phyloP scores from a whole-genome alignment of 1,284 basidiomycete species.

The Trichosporon coremiiforme region DNA sequence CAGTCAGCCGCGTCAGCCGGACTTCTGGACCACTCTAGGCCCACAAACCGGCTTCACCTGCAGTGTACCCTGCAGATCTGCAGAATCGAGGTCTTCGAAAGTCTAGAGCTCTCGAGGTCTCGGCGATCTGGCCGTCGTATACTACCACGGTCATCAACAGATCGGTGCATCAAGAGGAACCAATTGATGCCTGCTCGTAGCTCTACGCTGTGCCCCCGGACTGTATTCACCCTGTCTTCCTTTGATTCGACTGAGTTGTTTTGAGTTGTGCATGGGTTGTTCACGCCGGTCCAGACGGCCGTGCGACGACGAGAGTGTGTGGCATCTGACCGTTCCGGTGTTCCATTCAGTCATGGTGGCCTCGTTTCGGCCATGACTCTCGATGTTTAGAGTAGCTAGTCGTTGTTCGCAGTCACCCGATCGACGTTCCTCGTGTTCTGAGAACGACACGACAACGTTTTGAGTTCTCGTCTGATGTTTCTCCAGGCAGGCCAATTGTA shows the following conservation, averaged over 20 bases:
- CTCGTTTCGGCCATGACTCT: too few relatives aligned
- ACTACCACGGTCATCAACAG: too few relatives aligned
- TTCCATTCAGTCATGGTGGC: not conserved
- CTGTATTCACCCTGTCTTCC: not conserved
- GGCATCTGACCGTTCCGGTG: not conserved
- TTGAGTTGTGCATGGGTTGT: not conserved
- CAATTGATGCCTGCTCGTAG: not conserved
- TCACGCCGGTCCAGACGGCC: not conserved
- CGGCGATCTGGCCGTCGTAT: not conserved
- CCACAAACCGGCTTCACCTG: not conserved
- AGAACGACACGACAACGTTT: too few relatives aligned
- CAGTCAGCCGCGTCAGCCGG: not conserved
- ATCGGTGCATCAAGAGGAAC: not conserved
- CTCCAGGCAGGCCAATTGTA: too few relatives aligned
- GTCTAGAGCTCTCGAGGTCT: not conserved
- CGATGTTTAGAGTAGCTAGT: too few relatives aligned
- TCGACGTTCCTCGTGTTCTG: too few relatives aligned
- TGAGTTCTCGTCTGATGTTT: too few relatives aligned
- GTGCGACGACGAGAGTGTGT: not conserved
- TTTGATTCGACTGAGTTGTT: not conserved
- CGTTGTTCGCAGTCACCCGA: too few relatives aligned
- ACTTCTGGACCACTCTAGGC: slow-evolving; percentile 12
- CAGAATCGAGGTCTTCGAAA: not conserved
- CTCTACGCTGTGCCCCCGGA: not conserved
- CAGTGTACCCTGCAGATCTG: not conserved